Evolutionary conservation across 1,139 yeast species (phyloP), one percentile per base, ranked within the genome.

Genomic region (Candida labiduridarum): DNA sequence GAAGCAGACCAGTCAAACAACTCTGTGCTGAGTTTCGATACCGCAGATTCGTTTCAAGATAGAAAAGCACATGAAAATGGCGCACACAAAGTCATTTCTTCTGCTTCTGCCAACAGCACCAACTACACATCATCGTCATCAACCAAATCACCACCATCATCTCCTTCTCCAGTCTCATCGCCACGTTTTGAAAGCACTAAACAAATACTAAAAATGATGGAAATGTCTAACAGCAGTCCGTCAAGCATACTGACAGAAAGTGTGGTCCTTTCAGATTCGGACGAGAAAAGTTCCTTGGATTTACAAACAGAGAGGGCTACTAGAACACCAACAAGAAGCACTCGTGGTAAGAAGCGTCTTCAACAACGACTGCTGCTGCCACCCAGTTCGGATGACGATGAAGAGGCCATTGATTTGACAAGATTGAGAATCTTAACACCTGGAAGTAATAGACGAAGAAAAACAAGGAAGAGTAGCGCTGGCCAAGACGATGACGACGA

Each of bases 261-360:
- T 48, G 76, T 67, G 18, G 58, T 74, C 10, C 72, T 64, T 52
- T 70, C 77, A 0, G 79, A 74, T 52, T 72, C 77, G 0, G 79
- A 74, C 47, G 67, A 67, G 2, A 74, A 66, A 50, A 65, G 69
- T 52, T 71, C 75, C 5, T 52, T 69, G 10, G 68, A 65, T n/a
- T 51, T 59, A 36, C 51, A 49, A 34, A 30, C 38, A 7, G 38
- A 46, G 5, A 19, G 38, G 25, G 40, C 25, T 2, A n/a, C 25
- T 3, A 18, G 38, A 3, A 34, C 48, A 1, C 46, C 59, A 33
- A 35, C 54, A 47, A 38, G 52, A 39, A 31, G 30, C 11, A 29
- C 39, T 15, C 33, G 34, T 14, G 8, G 29, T 15, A 31, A 30
- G 29, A 25, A 25, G 10, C 29, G 8, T 25, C 29, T 6, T 25